phyloP scores from a whole-genome alignment of 2,329 filamentous ascomycete species.

The Diaporthe sp. region DNA sequence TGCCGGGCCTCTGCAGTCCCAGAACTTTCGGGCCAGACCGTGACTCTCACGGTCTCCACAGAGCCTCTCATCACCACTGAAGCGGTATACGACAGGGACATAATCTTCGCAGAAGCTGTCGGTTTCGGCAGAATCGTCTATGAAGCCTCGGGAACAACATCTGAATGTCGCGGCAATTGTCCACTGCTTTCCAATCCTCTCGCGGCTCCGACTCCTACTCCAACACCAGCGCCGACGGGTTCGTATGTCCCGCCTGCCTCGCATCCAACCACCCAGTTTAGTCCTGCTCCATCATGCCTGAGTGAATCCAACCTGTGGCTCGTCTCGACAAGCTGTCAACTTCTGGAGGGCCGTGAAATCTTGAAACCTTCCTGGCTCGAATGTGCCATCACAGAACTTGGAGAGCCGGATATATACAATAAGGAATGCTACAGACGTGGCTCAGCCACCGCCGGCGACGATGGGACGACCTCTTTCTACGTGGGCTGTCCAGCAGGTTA shows the following conservation, averaged over 20 bases:
- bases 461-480: conserved; percentile 1
- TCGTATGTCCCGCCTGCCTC: conserved; percentile 4
- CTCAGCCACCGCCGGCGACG: not conserved
- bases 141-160: not conserved
- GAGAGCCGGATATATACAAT: not conserved
- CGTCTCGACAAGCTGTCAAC: not conserved
- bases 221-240: not conserved
- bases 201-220: not conserved
- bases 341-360: not conserved
- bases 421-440: not conserved
- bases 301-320: not conserved
- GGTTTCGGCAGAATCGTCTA: not conserved
- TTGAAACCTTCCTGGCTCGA: not conserved
- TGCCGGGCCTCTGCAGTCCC: not conserved
- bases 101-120: not conserved
- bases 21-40: not conserved
- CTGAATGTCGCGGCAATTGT: not conserved
- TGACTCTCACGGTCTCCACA: not conserved
- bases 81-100: not conserved
- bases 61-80: not conserved
- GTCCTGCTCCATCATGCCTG: conserved; percentile 1
- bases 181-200: not conserved
- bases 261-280: not conserved
- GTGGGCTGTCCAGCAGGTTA: not conserved
- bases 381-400: not conserved